These are phyloP conservation scores for Periconia digitata DNA, from an alignment of 2,329 filamentous ascomycete genomes.

Conservation along the genomic window DNA sequence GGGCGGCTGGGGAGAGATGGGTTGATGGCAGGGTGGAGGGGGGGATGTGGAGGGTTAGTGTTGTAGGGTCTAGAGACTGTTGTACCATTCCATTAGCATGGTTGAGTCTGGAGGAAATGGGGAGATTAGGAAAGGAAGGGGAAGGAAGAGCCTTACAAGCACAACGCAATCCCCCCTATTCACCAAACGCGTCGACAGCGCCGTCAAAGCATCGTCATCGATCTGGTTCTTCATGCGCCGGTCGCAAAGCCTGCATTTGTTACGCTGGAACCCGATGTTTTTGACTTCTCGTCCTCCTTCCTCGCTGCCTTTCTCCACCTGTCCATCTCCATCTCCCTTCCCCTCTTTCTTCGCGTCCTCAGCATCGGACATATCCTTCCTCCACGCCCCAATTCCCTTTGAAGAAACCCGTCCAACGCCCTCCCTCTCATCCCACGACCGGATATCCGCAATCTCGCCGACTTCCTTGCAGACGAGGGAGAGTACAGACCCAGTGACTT, in stretches of 20 bases:
- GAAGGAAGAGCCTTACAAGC: constrained; percentile 14
- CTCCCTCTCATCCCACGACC: constrained; percentile 29
- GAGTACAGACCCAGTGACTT: neutral
- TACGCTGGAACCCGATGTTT: constrained; percentile 25
- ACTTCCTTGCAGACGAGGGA: constrained; percentile 32
- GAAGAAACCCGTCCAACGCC: neutral
- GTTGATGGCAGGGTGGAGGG: neutral
- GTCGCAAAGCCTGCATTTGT: constrained; percentile 33
- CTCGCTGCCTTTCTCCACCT: neutral
- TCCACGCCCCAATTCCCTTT: neutral
- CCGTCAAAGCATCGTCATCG: constrained; percentile 15
- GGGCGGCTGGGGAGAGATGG: constrained; percentile 1
- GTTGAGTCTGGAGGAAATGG: neutral
- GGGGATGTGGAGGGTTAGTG: constrained; percentile 17
- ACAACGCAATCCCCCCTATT: constrained; percentile 19
- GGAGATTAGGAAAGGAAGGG: neutral
- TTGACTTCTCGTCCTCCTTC: neutral
- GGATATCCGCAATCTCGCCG: constrained; percentile 25
- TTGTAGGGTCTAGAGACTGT: constrained; percentile 21
- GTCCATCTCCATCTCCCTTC: neutral
- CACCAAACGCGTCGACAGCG: constrained; percentile 13
- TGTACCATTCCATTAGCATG: neutral
- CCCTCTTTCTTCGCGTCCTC: neutral
- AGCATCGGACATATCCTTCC: neutral
- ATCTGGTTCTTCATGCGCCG: constrained; percentile 36